Conservation (phyloP, 2,329 filamentous ascomycete species). For the Sporothrix pseudoabietina region DNA sequence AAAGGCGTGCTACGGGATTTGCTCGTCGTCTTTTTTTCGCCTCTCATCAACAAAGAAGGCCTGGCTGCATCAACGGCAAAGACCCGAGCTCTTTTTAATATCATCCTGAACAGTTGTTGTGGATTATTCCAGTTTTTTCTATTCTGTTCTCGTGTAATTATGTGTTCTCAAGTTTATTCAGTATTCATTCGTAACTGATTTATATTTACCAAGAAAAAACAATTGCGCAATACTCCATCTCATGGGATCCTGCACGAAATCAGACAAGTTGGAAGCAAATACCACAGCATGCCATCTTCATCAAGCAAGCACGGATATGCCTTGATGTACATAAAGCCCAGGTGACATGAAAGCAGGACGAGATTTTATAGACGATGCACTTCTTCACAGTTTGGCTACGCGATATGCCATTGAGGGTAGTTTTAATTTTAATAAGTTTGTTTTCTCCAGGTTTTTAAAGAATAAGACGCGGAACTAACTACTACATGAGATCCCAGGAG, state of each 20-base stretch:
- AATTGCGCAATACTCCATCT: no score
- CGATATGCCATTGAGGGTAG: neutral
- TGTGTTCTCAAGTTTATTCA: neutral
- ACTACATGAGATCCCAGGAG: conserved; percentile 26
- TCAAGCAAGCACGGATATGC: neutral
- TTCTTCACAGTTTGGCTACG: neutral
- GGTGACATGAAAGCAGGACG: no score
- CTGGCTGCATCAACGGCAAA: neutral
- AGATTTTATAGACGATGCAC: neutral
- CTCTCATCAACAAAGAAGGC: neutral
- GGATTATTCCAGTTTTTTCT: neutral
- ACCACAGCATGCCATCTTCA: no score
- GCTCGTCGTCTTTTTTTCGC: neutral
- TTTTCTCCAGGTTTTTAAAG: conserved; percentile 17
- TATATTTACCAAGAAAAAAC: no score
- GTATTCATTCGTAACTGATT: neutral
- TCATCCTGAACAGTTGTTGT: no score
- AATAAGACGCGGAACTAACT: conserved; percentile 18
- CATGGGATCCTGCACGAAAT: no score
- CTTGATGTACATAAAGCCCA: no score
- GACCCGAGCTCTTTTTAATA: neutral
- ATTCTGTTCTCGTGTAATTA: neutral
- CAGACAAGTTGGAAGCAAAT: neutral
- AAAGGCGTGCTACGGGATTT: conserved; percentile 13
- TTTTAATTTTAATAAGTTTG: conserved; percentile 1